Conservation (phyloP, 306 rosid genomes). For the Vigna mungo region DNA sequence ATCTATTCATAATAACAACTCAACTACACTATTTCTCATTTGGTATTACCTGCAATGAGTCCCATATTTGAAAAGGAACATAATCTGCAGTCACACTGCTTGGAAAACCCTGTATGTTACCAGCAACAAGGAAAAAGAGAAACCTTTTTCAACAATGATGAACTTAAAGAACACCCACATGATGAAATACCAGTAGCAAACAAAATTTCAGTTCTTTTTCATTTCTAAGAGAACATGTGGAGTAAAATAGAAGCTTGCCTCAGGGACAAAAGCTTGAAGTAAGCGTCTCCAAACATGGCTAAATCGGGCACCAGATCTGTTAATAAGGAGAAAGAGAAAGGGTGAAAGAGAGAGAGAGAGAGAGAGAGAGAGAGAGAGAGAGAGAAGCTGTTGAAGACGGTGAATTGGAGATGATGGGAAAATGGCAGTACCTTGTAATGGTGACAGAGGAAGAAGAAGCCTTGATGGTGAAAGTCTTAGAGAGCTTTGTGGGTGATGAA, state of each 20-base stretch:
- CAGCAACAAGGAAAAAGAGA: neutral
- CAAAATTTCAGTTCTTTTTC: neutral
- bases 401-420: conserved; percentile 17
- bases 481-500: conserved; percentile 77
- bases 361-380: neutral
- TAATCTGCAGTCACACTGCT: conserved; percentile 95
- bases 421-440: conserved; percentile 60
- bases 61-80: conserved; percentile 95
- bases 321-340: neutral
- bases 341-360: neutral
- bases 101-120: conserved; percentile 79
- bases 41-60: conserved; percentile 77
- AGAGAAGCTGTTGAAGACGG: neutral
- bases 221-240: neutral
- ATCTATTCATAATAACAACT: neutral
- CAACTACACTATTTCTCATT: conserved; percentile 9
- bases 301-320: conserved; percentile 76
- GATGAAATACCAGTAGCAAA: neutral
- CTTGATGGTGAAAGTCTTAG: conserved; percentile 78
- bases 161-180: conserved; percentile 28
- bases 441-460: conserved; percentile 65
- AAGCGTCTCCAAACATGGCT: conserved; percentile 73
- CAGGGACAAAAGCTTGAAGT: conserved; percentile 93
- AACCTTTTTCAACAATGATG: conserved; percentile 11
- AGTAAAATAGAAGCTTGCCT: conserved; percentile 61